A percentile compares a stretch with the other conserved stretches of the same genome.
These are phyloP conservation scores for Coemansia sp. DNA, from an alignment of 192 early-diverging fungal genomes.

Conservation along the genomic window DNA sequence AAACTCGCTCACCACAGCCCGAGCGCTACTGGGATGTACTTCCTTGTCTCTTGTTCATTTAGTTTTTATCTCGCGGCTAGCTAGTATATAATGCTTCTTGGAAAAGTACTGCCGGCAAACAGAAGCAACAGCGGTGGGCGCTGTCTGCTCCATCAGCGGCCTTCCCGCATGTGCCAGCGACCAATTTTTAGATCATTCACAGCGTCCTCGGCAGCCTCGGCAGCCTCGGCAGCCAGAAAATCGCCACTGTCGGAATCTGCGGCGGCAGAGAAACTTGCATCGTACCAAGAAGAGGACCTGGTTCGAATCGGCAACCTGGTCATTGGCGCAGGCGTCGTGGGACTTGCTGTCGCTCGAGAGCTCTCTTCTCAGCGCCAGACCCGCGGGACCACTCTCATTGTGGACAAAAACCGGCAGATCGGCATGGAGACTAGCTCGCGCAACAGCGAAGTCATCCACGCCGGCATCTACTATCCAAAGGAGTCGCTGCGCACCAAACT, in stretches of 20 bases:
- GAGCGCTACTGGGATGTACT: too few relatives aligned
- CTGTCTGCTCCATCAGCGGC: not conserved
- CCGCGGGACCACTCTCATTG: constrained; percentile 53
- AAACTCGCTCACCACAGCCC: too few relatives aligned
- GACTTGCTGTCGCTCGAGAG: constrained; percentile 67
- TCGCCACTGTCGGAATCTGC: too few relatives aligned
- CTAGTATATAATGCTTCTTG: too few relatives aligned
- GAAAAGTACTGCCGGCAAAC: too few relatives aligned
- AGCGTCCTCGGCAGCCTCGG: too few relatives aligned
- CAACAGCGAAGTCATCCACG: constrained; percentile 89
- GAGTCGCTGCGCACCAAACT: constrained; percentile 70
- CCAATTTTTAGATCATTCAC: too few relatives aligned
- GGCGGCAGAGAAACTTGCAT: constrained; percentile 12
- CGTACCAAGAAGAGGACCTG: constrained; percentile 13
- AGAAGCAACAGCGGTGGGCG: too few relatives aligned
- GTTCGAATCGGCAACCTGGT: constrained; percentile 64
- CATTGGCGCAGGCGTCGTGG: constrained; percentile 78
- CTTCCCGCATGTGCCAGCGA: constrained; percentile 1
- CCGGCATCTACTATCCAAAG: constrained; percentile 77
- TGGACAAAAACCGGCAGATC: constrained; percentile 62
- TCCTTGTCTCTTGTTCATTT: too few relatives aligned
- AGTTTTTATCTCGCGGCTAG: too few relatives aligned
- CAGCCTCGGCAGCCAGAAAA: too few relatives aligned
- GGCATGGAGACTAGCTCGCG: constrained; percentile 79
- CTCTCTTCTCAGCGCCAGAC: constrained; percentile 42